Percentiles rank a stretch among this genome's conserved stretches.
phyloP scores from a whole-genome alignment of 192 early-diverging fungal genomes.

The Tieghemiomyces parasiticus region DNA sequence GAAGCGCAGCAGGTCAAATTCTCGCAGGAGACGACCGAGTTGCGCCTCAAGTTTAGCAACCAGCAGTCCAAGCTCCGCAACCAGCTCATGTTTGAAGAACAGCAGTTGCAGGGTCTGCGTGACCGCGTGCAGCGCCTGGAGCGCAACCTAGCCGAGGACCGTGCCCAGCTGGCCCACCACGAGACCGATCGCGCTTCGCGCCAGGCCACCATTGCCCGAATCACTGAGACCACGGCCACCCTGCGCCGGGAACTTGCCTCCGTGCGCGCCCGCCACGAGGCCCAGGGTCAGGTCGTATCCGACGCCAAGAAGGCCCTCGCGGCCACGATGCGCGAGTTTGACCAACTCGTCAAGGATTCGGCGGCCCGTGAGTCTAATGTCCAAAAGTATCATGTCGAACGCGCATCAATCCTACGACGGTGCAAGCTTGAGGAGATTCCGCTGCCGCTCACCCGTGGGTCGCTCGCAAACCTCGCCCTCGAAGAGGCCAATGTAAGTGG shows the following conservation, averaged over 20 bases:
- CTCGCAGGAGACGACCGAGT: constrained; percentile 57
- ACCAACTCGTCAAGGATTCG: constrained; percentile 44
- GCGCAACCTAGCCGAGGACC: constrained; percentile 27
- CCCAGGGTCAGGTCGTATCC: constrained; percentile 37
- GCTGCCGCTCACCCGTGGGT: constrained; percentile 60
- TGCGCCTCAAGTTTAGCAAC: constrained; percentile 56
- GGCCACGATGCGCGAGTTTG: constrained; percentile 47
- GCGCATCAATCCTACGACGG: constrained; percentile 57
- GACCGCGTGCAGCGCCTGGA: constrained; percentile 43
- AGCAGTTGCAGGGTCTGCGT: constrained; percentile 44
- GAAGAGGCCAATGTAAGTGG: constrained; percentile 40
- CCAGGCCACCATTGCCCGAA: constrained; percentile 27
- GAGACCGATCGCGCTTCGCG: constrained; percentile 28
- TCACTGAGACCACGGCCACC: constrained; percentile 24
- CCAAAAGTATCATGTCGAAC: constrained; percentile 61
- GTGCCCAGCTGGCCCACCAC: constrained; percentile 18
- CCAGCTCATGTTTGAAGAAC: constrained; percentile 63
- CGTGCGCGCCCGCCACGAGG: constrained; percentile 33
- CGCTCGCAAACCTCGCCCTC: constrained; percentile 59
- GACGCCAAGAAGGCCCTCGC: constrained; percentile 35
- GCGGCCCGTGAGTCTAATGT: background rate
- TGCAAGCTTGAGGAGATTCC: constrained; percentile 93
- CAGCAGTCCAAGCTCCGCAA: constrained; percentile 64
- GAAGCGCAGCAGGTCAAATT: constrained; percentile 57
- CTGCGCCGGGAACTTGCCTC: constrained; percentile 33